These are phyloP conservation scores for Diaporthe citrichinensis DNA, from an alignment of 2,329 filamentous ascomycete species.

Conservation along the genomic window DNA sequence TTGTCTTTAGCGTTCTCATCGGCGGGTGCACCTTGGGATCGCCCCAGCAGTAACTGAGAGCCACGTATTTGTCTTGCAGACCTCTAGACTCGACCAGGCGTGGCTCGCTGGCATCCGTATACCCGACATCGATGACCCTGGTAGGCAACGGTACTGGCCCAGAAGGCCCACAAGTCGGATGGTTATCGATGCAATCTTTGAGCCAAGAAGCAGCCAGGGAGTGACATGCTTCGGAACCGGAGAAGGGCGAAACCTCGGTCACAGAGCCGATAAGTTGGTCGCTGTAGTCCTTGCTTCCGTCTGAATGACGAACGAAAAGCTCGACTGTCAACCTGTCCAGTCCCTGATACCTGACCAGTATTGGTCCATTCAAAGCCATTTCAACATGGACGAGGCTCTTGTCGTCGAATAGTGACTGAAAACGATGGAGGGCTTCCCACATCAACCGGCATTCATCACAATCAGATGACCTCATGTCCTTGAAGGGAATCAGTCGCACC, in stretches of 20 bases:
- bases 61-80: constrained; percentile 1
- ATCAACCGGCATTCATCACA: constrained; percentile 22
- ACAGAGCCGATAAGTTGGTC: constrained; percentile 10
- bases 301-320: neutral
- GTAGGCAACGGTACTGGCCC: constrained; percentile 14
- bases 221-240: neutral
- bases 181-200: constrained; percentile 10
- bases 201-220: constrained; percentile 26
- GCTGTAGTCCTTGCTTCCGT: neutral
- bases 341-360: constrained; percentile 7
- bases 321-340: constrained; percentile 2
- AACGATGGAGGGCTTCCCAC: constrained; percentile 8
- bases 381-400: constrained; percentile 9
- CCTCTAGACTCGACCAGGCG: constrained; percentile 13
- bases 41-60: constrained; percentile 33
- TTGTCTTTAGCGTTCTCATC: constrained; percentile 20
- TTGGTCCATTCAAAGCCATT: neutral
- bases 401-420: neutral
- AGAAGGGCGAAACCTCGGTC: constrained; percentile 11
- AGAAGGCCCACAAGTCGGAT: constrained; percentile 20
- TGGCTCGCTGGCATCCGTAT: constrained; percentile 6
- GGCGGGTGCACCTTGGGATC: constrained; percentile 17
- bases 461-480: neutral
- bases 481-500: neutral
- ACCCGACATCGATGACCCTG: constrained; percentile 27